Evolutionary conservation across 352 stramenopile genomes (phyloP).

Genomic region (Phytophthora macrochlamydospora): DNA sequence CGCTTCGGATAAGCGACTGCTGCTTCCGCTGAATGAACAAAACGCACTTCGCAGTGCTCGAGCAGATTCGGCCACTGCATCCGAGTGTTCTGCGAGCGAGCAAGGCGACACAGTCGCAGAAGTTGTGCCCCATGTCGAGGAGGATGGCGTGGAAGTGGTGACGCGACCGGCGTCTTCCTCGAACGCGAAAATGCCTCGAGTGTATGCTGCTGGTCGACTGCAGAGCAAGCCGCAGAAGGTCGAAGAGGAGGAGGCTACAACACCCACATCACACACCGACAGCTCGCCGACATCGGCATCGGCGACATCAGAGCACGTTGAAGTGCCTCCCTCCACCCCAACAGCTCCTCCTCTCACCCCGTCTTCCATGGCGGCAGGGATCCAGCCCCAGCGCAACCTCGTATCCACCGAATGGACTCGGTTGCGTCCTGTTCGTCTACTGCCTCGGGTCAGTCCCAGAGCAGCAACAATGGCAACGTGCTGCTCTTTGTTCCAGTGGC

Average conservation of each 20-base stretch:
- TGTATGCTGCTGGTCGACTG: slow-evolving; percentile 27
- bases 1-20: slow-evolving; percentile 27
- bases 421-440: slow-evolving; percentile 35
- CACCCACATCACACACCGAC: slow-evolving; percentile 28
- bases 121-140: slow-evolving; percentile 5
- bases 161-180: slow-evolving; percentile 25
- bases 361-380: not conserved
- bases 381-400: slow-evolving; percentile 7
- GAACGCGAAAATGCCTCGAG: slow-evolving; percentile 38
- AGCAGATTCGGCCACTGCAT: slow-evolving; percentile 4
- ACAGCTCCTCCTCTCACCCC: not conserved
- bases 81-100: slow-evolving; percentile 10
- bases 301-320: slow-evolving; percentile 19
- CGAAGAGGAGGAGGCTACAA: slow-evolving; percentile 38
- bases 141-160: slow-evolving; percentile 2
- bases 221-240: slow-evolving; percentile 21
- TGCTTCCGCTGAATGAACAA: slow-evolving; percentile 38
- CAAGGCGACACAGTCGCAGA: slow-evolving; percentile 6
- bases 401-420: slow-evolving; percentile 29
- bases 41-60: slow-evolving; percentile 19
- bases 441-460: slow-evolving; percentile 26
- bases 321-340: not conserved
- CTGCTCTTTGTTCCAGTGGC: slow-evolving; percentile 74
- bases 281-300: slow-evolving; percentile 28
- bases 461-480: slow-evolving; percentile 53